phyloP scores from a whole-genome alignment of 345 rosid species.

The Pistacia atlantica region DNA sequence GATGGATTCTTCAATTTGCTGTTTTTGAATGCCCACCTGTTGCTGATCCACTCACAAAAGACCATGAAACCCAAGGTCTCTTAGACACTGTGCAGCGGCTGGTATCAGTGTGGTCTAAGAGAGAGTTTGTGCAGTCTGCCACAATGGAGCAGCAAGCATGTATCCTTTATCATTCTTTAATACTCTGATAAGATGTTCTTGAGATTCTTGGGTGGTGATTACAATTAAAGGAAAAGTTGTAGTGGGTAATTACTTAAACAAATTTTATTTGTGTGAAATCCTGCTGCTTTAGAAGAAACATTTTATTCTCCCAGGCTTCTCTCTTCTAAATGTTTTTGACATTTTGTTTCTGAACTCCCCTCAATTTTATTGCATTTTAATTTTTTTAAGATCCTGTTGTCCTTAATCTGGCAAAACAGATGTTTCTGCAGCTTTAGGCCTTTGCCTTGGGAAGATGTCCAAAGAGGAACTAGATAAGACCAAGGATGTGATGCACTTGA shows the following conservation, averaged over 20 bases:
- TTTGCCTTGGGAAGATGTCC: conserved; percentile 86
- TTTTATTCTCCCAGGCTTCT: conserved; percentile 6
- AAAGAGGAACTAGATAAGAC: conserved; percentile 77
- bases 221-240: conserved; percentile 6
- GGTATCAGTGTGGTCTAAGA: conserved; percentile 74
- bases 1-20: conserved; percentile 89
- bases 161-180: conserved; percentile 58
- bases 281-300: not conserved
- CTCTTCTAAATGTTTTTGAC: not conserved
- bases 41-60: conserved; percentile 46
- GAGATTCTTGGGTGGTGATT: conserved; percentile 13
- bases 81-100: conserved; percentile 61
- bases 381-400: conserved; percentile 29
- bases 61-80: conserved; percentile 40
- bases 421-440: conserved; percentile 86
- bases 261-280: not conserved
- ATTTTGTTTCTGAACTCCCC: not conserved
- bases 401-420: conserved; percentile 53
- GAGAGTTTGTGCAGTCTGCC: conserved; percentile 72
- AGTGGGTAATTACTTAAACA: not conserved
- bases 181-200: conserved; percentile 14
- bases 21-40: conserved; percentile 71
- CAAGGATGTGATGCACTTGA: conserved; percentile 75
- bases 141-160: conserved; percentile 94
- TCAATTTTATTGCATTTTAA: conserved; percentile 13